Evolutionary conservation across 2,329 filamentous ascomycete species (phyloP).

Genomic region (Xylariales sp.): DNA sequence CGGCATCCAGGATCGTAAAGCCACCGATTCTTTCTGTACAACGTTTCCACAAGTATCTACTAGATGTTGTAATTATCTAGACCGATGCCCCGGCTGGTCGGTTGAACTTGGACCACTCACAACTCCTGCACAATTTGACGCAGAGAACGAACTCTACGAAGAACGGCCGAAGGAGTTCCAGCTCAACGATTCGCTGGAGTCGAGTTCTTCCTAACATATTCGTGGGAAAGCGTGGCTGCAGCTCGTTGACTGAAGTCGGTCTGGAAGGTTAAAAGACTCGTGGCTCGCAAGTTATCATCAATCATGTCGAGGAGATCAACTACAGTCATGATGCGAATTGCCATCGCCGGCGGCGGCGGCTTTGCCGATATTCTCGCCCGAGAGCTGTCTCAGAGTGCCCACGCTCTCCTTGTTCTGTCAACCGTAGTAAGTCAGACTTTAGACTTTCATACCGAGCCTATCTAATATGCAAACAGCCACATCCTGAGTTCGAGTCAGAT

Average conservation of each 20-base stretch:
- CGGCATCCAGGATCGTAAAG: neutral
- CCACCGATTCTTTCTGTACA: conserved; percentile 1
- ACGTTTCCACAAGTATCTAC: neutral
- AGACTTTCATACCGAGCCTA: too few relatives aligned
- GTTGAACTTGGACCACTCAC: neutral
- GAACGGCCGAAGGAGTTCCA: neutral
- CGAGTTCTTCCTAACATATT: too few relatives aligned
- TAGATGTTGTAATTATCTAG: neutral
- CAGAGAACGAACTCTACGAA: neutral
- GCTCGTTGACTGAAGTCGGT: neutral
- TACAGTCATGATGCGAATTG: conserved; percentile 51
- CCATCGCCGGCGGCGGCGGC: conserved; percentile 57
- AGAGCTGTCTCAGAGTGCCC: conserved; percentile 58
- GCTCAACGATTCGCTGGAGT: neutral
- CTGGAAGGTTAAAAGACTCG: neutral
- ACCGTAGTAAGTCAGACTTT: conserved; percentile 43
- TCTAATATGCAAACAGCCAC: conserved; percentile 35
- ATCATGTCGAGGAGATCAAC: conserved; percentile 17
- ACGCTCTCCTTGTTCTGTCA: conserved; percentile 68
- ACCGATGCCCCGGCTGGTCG: neutral
- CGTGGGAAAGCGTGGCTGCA: neutral
- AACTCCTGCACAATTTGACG: neutral
- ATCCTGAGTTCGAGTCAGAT: conserved; percentile 46
- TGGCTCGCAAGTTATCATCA: neutral
- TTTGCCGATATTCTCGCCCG: conserved; percentile 54